These are phyloP conservation scores for Athelia psychrophila DNA, from an alignment of 1,284 basidiomycete species.

Conservation along the genomic window DNA sequence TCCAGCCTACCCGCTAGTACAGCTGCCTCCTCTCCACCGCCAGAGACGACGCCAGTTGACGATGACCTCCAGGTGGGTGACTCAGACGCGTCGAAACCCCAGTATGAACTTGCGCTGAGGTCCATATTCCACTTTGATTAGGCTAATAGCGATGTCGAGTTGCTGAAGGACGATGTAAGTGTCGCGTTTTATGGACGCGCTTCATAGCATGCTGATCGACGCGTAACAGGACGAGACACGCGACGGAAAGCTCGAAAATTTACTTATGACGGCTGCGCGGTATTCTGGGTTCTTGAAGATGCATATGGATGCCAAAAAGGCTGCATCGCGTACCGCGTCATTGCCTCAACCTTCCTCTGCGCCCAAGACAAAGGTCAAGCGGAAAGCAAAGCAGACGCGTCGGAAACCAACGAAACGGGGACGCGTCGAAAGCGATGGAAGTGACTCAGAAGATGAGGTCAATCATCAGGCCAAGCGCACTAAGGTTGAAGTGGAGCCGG, in stretches of 20 bases:
- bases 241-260: constrained; percentile 44
- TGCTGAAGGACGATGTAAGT: neutral
- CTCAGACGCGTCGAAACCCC: neutral
- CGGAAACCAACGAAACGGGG: constrained; percentile 27
- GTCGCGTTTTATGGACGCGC: constrained; percentile 4
- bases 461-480: constrained; percentile 23
- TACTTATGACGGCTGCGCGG: constrained; percentile 61
- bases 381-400: constrained; percentile 22
- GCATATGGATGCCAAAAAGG: constrained; percentile 51
- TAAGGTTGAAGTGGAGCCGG: constrained; percentile 25
- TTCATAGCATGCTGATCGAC: neutral
- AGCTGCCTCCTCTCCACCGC: constrained; percentile 24
- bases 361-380: constrained; percentile 31
- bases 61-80: constrained; percentile 12
- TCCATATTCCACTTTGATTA: neutral
- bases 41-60: constrained; percentile 8
- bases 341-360: neutral
- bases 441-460: constrained; percentile 21
- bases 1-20: constrained; percentile 22
- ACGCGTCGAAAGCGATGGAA: constrained; percentile 28
- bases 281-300: constrained; percentile 59
- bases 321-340: constrained; percentile 14
- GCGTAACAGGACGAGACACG: neutral
- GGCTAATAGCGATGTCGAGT: neutral
- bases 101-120: neutral